phyloP scores from a whole-genome alignment of 176 grass and related monocot species.

The Avena atlantica region DNA sequence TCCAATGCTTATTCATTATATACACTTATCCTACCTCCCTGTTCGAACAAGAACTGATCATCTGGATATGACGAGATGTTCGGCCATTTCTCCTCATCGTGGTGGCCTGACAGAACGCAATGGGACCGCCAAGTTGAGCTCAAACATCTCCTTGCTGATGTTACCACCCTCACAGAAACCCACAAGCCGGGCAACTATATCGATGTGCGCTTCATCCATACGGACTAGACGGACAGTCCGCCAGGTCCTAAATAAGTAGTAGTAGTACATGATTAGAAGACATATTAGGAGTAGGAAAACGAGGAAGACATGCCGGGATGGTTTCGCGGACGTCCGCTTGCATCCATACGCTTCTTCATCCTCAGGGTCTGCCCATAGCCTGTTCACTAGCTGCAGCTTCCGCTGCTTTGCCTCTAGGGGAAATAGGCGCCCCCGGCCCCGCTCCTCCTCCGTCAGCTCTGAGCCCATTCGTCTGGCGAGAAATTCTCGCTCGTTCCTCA shows the following conservation, averaged over 20 bases:
- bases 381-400: conserved; percentile 86
- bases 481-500: conserved; percentile 87
- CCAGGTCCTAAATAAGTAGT: too few species aligned
- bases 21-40: neutral
- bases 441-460: conserved; percentile 76
- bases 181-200: conserved; percentile 86
- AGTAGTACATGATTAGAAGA: too few species aligned
- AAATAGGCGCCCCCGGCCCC: conserved; percentile 55
- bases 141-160: conserved; percentile 97
- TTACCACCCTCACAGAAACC: conserved; percentile 92
- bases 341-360: conserved; percentile 20
- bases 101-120: neutral
- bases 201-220: conserved; percentile 40
- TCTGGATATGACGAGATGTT: neutral
- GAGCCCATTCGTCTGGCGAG: conserved; percentile 77
- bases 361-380: conserved; percentile 74
- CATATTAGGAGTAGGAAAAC: too few species aligned
- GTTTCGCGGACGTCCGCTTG: too few species aligned
- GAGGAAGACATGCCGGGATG: too few species aligned
- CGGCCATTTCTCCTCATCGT: neutral
- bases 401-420: conserved; percentile 84
- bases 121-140: conserved; percentile 70
- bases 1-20: neutral
- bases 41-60: neutral
- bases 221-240: too few species aligned